Conservation (phyloP, 345 rosid species). For the Hirschfeldia incana region DNA sequence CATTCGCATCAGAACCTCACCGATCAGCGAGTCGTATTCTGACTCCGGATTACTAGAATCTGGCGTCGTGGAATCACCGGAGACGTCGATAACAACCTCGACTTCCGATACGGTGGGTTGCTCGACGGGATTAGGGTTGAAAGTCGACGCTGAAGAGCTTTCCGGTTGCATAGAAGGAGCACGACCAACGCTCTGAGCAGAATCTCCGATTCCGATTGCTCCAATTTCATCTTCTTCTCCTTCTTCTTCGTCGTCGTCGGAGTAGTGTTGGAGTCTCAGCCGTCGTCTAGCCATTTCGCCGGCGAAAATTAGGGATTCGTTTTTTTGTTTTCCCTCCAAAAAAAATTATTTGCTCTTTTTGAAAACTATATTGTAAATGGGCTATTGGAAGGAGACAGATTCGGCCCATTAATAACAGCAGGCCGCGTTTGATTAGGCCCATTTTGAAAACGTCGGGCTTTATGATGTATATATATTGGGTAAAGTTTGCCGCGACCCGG, state of each 20-base stretch:
- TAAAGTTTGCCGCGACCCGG: not conserved
- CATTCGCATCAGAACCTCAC: slow-evolving; percentile 47
- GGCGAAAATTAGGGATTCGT: slow-evolving; percentile 7
- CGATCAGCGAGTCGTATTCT: slow-evolving; percentile 46
- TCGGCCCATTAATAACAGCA: not conserved
- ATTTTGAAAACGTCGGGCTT: not conserved
- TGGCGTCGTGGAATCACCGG: slow-evolving; percentile 43
- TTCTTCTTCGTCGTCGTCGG: slow-evolving; percentile 49
- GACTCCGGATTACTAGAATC: slow-evolving; percentile 24
- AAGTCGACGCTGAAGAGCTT: slow-evolving; percentile 19
- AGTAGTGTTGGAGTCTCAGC: slow-evolving; percentile 45
- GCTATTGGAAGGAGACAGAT: not conserved
- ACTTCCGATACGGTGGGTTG: slow-evolving; percentile 52
- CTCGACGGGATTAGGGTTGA: slow-evolving; percentile 29
- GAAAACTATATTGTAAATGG: not conserved
- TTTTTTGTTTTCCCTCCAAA: slow-evolving; percentile 39
- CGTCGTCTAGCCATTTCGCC: slow-evolving; percentile 63
- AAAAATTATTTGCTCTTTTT: slow-evolving; percentile 8
- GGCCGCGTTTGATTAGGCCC: not conserved
- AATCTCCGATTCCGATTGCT: slow-evolving; percentile 10
- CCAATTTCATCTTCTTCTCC: slow-evolving; percentile 42
- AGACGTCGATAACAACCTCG: slow-evolving; percentile 57
- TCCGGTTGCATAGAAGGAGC: slow-evolving; percentile 29
- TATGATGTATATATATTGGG: not conserved
- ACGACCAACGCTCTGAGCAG: slow-evolving; percentile 5